Evolutionary conservation across 192 early-diverging fungal species (phyloP), one percentile per base, ranked within the genome.

Genomic region (Coemansia sp.): DNA sequence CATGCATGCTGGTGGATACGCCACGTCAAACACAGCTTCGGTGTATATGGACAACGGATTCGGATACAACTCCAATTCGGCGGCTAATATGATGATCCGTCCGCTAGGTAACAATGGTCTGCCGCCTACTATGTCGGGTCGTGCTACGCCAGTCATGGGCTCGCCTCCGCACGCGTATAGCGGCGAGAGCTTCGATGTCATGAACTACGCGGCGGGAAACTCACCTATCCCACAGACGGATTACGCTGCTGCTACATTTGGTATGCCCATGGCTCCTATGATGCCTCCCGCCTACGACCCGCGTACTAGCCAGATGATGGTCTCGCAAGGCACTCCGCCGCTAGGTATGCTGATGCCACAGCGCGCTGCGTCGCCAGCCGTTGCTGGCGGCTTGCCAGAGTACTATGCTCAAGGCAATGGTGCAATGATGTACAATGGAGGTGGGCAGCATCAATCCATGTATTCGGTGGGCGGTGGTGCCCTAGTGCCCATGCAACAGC

Each of bases 11-110:
- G 75, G 64, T 2, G 81, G 73, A n/a, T 83, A 83, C 42, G 75
- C 81, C 4, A 51, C 62, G 31, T 79, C 77, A 16, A 79, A 73
- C 21, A 75, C 81, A 7, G 77, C 77, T 66, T 83, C 81, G 39
- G 81, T 83, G 37, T 83, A 78, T 67, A 66, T 75, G 42, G 81
- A 83, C 56, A 75, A 65, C 64, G 81, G 81, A 35, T 83, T 78
- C 33, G 81, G 81, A 17, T 83, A 83, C 73, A 83, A 67, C 75
- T 61, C 69, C 54, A 78, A 61, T 50, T 45, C 77, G 4, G 63
- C 80, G 5, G 69, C 63, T 36, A 67, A 62, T 29, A 61, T 41
- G 35, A 64, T 59, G 2, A 54, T 21, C 59, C 35, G 59, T 16
- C 36, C 67, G 44, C 62, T 48, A 34, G 74, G 71, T 7, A 66